These are phyloP conservation scores for Silene conica DNA, from an alignment of 148 eudicot species.

Conservation along the genomic window DNA sequence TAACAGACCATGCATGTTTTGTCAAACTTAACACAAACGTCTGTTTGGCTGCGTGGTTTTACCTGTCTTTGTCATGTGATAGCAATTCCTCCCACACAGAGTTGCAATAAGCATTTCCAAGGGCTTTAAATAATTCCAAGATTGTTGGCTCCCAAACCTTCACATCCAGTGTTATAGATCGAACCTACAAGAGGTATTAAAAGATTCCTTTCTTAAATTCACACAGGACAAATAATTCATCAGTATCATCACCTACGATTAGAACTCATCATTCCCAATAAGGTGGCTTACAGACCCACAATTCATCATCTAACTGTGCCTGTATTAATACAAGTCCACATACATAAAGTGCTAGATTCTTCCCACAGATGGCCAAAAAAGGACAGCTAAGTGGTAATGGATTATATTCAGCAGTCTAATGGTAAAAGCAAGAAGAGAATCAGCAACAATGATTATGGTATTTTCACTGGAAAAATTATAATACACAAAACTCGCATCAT, in stretches of 20 bases:
- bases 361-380: background rate
- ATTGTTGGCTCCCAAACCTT: constrained; percentile 88
- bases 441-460: background rate
- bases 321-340: background rate
- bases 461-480: too few relatives aligned
- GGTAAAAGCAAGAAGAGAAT: background rate
- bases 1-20: background rate
- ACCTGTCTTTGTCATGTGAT: constrained; percentile 46
- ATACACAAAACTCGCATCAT: too few relatives aligned
- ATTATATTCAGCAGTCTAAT: background rate
- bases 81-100: constrained; percentile 82
- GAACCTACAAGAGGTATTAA: constrained; percentile 45
- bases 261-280: background rate
- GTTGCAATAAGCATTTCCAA: constrained; percentile 77
- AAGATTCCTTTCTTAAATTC: background rate
- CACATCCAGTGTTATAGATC: constrained; percentile 85
- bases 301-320: too few relatives aligned
- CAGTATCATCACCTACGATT: background rate
- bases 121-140: constrained; percentile 59
- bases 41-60: background rate
- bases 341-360: background rate
- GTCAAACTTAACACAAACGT: background rate
- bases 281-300: background rate
- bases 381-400: background rate
- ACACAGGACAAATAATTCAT: constrained; percentile 1